phyloP scores from a whole-genome alignment of 148 eudicot species.

The Persicaria maculosa region DNA sequence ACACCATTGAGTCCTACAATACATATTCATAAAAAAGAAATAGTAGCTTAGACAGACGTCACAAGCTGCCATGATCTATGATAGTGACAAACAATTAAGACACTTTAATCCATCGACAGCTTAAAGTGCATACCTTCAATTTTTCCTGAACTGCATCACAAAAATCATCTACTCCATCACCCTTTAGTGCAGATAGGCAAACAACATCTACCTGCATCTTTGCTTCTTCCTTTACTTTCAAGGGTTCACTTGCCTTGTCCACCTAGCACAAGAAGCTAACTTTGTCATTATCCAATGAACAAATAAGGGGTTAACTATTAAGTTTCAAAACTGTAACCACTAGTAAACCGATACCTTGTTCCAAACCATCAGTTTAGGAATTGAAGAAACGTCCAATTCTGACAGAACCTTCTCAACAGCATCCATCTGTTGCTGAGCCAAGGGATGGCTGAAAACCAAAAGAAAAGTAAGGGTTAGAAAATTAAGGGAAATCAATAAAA shows the following conservation, averaged over 20 bases:
- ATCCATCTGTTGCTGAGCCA: conserved; percentile 78
- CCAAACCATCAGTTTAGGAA: conserved; percentile 80
- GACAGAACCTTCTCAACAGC: conserved; percentile 80
- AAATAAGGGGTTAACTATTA: background rate
- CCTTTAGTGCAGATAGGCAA: conserved; percentile 82
- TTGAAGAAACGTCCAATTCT: conserved; percentile 68
- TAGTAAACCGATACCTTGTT: conserved; percentile 51
- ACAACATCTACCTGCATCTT: conserved; percentile 47
- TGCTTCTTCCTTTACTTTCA: conserved; percentile 53
- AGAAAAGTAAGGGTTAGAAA: conserved; percentile 13
- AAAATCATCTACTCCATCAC: conserved; percentile 82
- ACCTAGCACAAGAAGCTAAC: conserved; percentile 36
- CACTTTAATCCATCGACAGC: no score
- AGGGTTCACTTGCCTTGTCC: conserved; percentile 75
- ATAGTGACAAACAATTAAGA: background rate
- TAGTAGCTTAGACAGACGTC: background rate
- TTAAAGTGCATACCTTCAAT: conserved; percentile 47
- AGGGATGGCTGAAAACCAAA: conserved; percentile 63
- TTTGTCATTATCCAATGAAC: background rate
- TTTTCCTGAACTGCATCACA: conserved; percentile 73
- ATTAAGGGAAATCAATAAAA: background rate
- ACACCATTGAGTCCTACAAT: conserved; percentile 83
- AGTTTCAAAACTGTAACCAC: background rate
- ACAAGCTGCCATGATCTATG: background rate
- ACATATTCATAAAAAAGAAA: background rate